Base-by-base conservation (phyloP, 2,329 filamentous ascomycete genomes). In the Fusarium nurragi region DNA sequence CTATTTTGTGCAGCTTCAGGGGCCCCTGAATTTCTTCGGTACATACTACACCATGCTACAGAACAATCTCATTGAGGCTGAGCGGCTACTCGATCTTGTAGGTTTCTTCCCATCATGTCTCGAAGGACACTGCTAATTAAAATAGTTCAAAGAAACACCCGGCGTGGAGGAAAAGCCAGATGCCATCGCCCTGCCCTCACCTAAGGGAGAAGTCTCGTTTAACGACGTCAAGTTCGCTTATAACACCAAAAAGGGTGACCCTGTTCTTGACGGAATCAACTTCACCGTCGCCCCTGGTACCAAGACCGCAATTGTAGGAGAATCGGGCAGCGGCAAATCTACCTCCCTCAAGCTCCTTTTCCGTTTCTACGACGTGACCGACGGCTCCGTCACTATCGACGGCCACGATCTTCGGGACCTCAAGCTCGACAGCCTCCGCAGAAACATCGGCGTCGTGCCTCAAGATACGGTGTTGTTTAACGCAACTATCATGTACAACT, bases 1-100 rank as follows among this genome's bases (percentile, higher is more conserved):
- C 21, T 88, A 87, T 72, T 85, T 88, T 76, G 81, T 82, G n/a
- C 85, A 87, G 69, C 78, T 88, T 6, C 85, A 87, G 62, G 83
- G 81, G 7, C 86, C 86, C 6, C 78, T 89, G 47, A 88, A 86
- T 71, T 88, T 87, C 74, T 89, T 89, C 63, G 79, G 80, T 0
- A 81, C 79, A 3, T 81, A 80, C 55, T 83, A 81, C 56, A 80
- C 75, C 9, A 77, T 80, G 76, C 70, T 83, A 10, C 78, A 81
- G 68, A 80, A 79, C 59, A 80, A 80, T 14, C 67, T 83, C 1
- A 80, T 82, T 16, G 78, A 81, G 56, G 79, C 80, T 5, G 78
- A 83, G 71, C 76, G 79, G 2, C 75, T 83, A 64, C 74, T 82
- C 6, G 79, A 80, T 56, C 68, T 82, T 38, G 76, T 79, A 67